Percentiles rank a stretch among this genome's conserved stretches.
These are phyloP conservation scores for Lepidopterella palustris DNA, from an alignment of 495 filamentous ascomycete species.

Conservation along the genomic window DNA sequence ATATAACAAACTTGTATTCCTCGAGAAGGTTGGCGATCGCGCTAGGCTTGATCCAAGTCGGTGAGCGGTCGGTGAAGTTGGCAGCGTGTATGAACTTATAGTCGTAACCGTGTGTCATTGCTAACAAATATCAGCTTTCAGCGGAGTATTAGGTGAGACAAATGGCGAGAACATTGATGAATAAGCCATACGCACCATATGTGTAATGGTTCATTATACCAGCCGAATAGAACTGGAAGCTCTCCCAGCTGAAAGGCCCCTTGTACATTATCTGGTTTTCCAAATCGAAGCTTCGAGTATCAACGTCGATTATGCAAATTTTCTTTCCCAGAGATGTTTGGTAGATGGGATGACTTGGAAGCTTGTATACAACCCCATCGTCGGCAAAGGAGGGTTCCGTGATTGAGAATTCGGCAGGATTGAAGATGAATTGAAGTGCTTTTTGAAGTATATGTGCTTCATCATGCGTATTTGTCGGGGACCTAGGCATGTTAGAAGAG, in stretches of 20 bases:
- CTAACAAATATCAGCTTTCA: constrained; percentile 46
- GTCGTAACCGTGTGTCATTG: constrained; percentile 48
- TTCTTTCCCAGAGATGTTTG: neutral
- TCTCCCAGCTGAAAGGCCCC: constrained; percentile 1
- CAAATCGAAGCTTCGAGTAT: neutral
- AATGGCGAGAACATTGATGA: constrained; percentile 17
- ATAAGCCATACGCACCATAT: neutral
- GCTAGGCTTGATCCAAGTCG: constrained; percentile 46
- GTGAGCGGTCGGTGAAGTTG: constrained; percentile 31
- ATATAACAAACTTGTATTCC: constrained; percentile 44
- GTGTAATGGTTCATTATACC: constrained; percentile 1
- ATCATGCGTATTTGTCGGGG: neutral
- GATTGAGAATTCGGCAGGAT: constrained; percentile 3
- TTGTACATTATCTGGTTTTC: neutral
- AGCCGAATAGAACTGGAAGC: neutral
- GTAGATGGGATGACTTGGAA: neutral
- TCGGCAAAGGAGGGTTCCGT: neutral
- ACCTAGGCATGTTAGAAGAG: neutral
- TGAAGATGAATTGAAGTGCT: constrained; percentile 8
- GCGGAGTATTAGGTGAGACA: constrained; percentile 45
- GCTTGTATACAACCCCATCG: constrained; percentile 5
- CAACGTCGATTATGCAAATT: constrained; percentile 1
- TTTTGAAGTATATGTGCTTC: neutral
- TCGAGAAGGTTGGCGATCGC: constrained; percentile 42
- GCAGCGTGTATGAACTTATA: constrained; percentile 44